phyloP scores from a whole-genome alignment of 1,284 basidiomycete genomes.

The Ceratobasidium sp. region DNA sequence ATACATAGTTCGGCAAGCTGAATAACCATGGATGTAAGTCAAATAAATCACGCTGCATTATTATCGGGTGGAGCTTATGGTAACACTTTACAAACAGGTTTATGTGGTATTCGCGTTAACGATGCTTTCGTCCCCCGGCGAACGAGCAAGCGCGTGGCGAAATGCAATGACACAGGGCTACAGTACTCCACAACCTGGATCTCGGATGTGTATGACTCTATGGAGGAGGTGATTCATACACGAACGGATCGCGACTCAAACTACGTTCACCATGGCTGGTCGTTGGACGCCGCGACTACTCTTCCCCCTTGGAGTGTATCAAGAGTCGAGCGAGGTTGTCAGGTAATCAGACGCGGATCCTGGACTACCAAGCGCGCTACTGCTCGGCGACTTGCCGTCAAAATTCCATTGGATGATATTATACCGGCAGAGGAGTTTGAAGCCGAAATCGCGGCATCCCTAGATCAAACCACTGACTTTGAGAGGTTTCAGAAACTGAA shows the following conservation, averaged over 20 bases:
- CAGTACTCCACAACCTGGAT: background rate
- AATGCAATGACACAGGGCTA: background rate
- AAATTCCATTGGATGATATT: background rate
- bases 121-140: background rate
- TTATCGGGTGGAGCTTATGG: too few relatives aligned
- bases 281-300: background rate
- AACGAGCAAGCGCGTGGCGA: background rate
- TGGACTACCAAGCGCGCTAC: conserved; percentile 10
- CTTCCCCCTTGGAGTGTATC: conserved; percentile 11
- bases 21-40: background rate
- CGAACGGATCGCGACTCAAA: conserved; percentile 1
- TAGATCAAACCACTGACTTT: background rate
- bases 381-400: background rate
- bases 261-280: conserved; percentile 30
- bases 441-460: background rate
- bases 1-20: background rate
- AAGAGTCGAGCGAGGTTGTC: background rate
- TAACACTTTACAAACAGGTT: background rate
- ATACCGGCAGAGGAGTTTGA: background rate
- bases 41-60: too few relatives aligned
- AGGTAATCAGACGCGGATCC: background rate
- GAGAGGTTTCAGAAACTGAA: conserved; percentile 21
- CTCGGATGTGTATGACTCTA: background rate
- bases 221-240: background rate
- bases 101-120: conserved; percentile 8